Evolutionary conservation across 1,284 basidiomycete species (phyloP), one percentile per base, ranked within the genome.

Genomic region (Cryptococcus sp.): DNA sequence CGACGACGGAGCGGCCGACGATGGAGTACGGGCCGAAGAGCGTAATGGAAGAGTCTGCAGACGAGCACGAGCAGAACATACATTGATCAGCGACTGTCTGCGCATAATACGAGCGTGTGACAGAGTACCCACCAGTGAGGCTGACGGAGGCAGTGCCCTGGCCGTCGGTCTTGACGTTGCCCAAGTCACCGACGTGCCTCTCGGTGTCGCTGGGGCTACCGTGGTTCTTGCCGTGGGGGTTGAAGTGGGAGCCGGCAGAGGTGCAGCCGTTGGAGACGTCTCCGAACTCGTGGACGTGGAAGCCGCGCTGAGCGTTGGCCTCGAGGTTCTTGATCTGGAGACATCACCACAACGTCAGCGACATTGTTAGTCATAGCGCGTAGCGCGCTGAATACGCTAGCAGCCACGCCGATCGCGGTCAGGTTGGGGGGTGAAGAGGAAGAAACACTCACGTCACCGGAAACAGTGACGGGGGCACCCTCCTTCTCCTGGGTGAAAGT

Each of bases 161-260:
- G 17, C 75, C 78, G 71, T 91, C 83, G 55, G 84, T 83, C 67
- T 83, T 69, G 69, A 91, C 85, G 74, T 91, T 77, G 55, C 75
- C 90, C 59, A 91, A 78, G 72, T 92, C 90, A 17, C 90, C 89
- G 25, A 88, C 84, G 75, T 91, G 90, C 62, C 89, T 82, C 59
- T 81, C 80, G 1, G 68, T 47, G 70, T 85, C 84, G 13, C 76
- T 73, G 22, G 84, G 88, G 5, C 82, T 85, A 55, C 89, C 89
- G 68, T 91, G 90, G 39, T 79, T 83, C 68, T 83, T 82, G 38
- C 78, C 80, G 71, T 82, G 82, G 0, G 88, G 88, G 79, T 91
- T 91, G 81, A 86, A 91, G 78, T 91, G 90, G 47, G 85, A 67
- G 11, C 88, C 88, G 40, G 89, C 83, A 22, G 87, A 87, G 16